phyloP scores from a whole-genome alignment of 305 asterid genomes.

The Euphrasia arctica region DNA sequence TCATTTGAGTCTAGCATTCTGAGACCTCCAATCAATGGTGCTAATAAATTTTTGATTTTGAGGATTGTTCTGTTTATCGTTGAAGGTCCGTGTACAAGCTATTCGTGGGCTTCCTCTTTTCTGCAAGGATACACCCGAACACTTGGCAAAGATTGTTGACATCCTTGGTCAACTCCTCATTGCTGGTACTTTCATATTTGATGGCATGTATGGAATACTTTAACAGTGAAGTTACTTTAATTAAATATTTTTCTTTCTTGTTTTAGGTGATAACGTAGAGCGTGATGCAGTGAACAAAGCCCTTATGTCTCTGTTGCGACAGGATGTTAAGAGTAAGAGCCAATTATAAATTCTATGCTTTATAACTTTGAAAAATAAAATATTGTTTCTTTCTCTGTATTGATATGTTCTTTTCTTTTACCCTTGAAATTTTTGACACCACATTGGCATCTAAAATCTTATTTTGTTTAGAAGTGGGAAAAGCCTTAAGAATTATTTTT shows the following conservation, averaged over 20 bases:
- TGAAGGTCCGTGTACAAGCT: slow-evolving; percentile 92
- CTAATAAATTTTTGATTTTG: neutral
- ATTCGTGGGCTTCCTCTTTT: slow-evolving; percentile 92
- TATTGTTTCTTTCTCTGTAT: neutral
- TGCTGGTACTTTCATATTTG: slow-evolving; percentile 49
- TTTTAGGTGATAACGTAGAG: slow-evolving; percentile 84
- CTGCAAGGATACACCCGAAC: slow-evolving; percentile 92
- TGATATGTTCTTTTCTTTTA: neutral
- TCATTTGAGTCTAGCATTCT: neutral
- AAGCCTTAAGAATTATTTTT: neutral
- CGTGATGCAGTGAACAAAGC: slow-evolving; percentile 96
- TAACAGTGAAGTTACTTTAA: slow-evolving; percentile 2
- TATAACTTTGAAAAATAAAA: neutral
- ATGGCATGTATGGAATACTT: slow-evolving; percentile 11
- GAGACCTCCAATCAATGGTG: too few relatives aligned
- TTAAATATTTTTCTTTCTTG: slow-evolving; percentile 17
- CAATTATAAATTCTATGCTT: neutral
- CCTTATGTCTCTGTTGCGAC: slow-evolving; percentile 73
- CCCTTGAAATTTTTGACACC: neutral
- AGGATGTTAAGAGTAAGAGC: slow-evolving; percentile 84
- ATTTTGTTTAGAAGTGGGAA: slow-evolving; percentile 10
- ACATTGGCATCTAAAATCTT: neutral
- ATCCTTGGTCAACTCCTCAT: slow-evolving; percentile 75
- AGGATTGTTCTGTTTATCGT: slow-evolving; percentile 26
- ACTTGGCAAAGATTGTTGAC: slow-evolving; percentile 72